Evolutionary conservation across 768 basidiomycete species (phyloP).

Genomic region (Agaricus sinodeliciosus): DNA sequence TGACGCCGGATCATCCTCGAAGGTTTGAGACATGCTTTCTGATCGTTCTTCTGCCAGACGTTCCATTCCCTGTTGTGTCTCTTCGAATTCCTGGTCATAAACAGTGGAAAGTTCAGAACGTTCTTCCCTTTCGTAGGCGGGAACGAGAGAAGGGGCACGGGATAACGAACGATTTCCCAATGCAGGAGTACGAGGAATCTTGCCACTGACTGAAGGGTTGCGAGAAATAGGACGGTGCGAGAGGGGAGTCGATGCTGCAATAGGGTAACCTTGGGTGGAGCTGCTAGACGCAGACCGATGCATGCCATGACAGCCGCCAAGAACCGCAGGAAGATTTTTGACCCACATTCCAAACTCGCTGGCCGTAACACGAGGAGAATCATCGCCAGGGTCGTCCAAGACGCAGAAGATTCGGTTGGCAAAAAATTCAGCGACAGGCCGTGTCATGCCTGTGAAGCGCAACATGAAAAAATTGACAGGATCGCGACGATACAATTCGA

Average conservation of each 20-base stretch:
- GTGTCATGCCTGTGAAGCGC: conserved; percentile 87
- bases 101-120: conserved; percentile 45
- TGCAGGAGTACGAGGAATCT: conserved; percentile 44
- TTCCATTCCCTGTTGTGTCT: conserved; percentile 36
- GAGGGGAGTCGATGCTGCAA: conserved; percentile 54
- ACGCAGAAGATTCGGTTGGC: conserved; percentile 80
- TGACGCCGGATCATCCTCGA: conserved; percentile 33
- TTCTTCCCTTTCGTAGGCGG: conserved; percentile 39
- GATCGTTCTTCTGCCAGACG: conserved; percentile 37
- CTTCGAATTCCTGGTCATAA: conserved; percentile 46
- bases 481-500: conserved; percentile 70
- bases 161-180: conserved; percentile 51
- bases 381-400: conserved; percentile 58
- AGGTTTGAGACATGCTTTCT: conserved; percentile 38
- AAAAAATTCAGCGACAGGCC: conserved; percentile 81
- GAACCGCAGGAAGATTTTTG: conserved; percentile 68
- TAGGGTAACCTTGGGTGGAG: conserved; percentile 58
- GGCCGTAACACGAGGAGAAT: conserved; percentile 66
- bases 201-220: conserved; percentile 42
- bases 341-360: conserved; percentile 84
- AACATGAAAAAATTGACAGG: conserved; percentile 84
- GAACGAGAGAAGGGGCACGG: conserved; percentile 56
- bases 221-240: conserved; percentile 71
- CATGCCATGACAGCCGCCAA: conserved; percentile 41
- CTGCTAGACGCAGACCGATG: conserved; percentile 59